Percentiles rank a stretch among this genome's conserved stretches.
These are phyloP conservation scores for Xylaria flabelliformis DNA, from an alignment of 495 filamentous ascomycete genomes.

Conservation along the genomic window DNA sequence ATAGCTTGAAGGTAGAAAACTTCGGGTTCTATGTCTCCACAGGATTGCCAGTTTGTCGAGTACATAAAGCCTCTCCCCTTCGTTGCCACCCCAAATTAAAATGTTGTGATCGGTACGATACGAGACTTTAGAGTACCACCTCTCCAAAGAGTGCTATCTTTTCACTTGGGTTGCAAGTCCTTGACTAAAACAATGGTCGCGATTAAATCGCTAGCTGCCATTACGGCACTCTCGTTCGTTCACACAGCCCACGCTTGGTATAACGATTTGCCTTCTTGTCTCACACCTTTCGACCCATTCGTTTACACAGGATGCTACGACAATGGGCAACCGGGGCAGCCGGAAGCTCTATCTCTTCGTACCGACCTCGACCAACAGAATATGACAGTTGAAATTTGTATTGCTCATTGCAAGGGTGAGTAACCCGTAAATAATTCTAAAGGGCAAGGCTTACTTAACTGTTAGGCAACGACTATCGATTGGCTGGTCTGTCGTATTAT, in stretches of 20 bases:
- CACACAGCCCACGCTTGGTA: slow-evolving; percentile 44
- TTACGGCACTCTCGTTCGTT: slow-evolving; percentile 44
- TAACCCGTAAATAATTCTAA: neutral
- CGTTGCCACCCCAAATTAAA: neutral
- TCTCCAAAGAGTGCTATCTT: neutral
- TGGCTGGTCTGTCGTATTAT: slow-evolving; percentile 62
- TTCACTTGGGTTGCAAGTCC: neutral
- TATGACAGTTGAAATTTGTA: slow-evolving; percentile 60
- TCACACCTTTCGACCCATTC: slow-evolving; percentile 54
- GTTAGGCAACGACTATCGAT: slow-evolving; percentile 56
- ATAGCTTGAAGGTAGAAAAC: neutral
- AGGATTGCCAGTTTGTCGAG: neutral
- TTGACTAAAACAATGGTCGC: slow-evolving; percentile 14
- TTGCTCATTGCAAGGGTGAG: slow-evolving; percentile 58
- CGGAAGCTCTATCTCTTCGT: slow-evolving; percentile 49
- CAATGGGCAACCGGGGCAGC: slow-evolving; percentile 41
- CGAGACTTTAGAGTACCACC: neutral
- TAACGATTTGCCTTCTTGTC: slow-evolving; percentile 48
- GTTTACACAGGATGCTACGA: slow-evolving; percentile 60
- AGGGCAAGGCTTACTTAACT: slow-evolving; percentile 8
- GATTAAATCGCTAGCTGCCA: slow-evolving; percentile 28
- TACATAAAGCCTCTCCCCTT: slow-evolving; percentile 21
- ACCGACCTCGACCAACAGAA: slow-evolving; percentile 44
- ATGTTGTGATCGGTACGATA: slow-evolving; percentile 22
- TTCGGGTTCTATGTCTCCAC: neutral